phyloP scores from a whole-genome alignment of 345 rosid genomes.

The Balakata baccata region DNA sequence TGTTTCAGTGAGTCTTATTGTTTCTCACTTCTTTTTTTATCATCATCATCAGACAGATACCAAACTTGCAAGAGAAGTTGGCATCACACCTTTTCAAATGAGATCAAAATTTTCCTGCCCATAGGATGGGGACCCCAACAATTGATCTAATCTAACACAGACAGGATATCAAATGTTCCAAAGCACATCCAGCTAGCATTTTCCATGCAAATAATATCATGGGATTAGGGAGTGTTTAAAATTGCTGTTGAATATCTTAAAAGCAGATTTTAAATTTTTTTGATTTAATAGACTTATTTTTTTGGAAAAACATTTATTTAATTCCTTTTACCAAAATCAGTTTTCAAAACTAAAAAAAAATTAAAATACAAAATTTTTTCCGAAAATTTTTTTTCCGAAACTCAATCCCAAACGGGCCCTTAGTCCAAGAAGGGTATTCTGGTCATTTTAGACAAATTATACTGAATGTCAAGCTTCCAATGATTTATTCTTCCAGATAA shows the following conservation, averaged over 20 bases:
- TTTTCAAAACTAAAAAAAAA: too few species aligned
- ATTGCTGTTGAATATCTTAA: too few species aligned
- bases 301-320: too few species aligned
- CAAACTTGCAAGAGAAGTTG: constrained; percentile 44
- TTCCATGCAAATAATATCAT: constrained; percentile 19
- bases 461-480: neutral
- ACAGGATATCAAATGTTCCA: constrained; percentile 18
- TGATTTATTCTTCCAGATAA: constrained; percentile 1
- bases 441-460: constrained; percentile 20
- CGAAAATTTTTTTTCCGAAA: too few species aligned
- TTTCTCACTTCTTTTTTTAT: constrained; percentile 28
- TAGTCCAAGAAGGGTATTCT: constrained; percentile 25
- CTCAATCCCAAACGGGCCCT: too few species aligned
- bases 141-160: constrained; percentile 37
- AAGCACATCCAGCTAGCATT: constrained; percentile 50
- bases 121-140: constrained; percentile 48
- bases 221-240: too few species aligned
- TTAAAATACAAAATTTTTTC: too few species aligned
- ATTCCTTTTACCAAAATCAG: too few species aligned
- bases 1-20: constrained; percentile 31
- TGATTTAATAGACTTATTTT: too few species aligned
- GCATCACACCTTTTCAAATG: constrained; percentile 24
- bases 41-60: constrained; percentile 34
- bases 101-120: constrained; percentile 15
- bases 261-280: too few species aligned